phyloP scores from a whole-genome alignment of 2,329 filamentous ascomycete genomes.

The Venturia effusa region DNA sequence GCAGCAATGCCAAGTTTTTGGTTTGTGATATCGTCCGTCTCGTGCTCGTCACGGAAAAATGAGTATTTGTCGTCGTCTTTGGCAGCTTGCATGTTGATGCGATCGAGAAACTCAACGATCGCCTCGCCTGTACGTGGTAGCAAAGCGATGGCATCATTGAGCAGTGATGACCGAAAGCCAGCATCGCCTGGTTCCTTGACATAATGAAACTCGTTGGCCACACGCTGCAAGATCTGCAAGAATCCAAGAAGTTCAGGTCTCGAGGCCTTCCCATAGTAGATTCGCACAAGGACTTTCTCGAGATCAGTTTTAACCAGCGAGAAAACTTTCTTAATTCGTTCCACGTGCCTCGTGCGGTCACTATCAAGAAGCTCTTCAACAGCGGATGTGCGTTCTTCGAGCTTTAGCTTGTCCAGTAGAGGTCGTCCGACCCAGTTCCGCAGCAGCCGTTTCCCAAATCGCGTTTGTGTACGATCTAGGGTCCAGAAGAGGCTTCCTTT shows the following conservation, averaged over 20 bases:
- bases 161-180: slow-evolving; percentile 59
- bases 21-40: slow-evolving; percentile 80
- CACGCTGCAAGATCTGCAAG: slow-evolving; percentile 73
- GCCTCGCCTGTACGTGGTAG: slow-evolving; percentile 67
- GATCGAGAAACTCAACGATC: slow-evolving; percentile 66
- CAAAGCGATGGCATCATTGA: slow-evolving; percentile 61
- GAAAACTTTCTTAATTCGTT: slow-evolving; percentile 64
- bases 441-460: slow-evolving; percentile 76
- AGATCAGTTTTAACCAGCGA: slow-evolving; percentile 61
- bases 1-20: slow-evolving; percentile 89
- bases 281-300: slow-evolving; percentile 84
- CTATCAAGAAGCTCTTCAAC: slow-evolving; percentile 75
- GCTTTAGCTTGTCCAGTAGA: slow-evolving; percentile 59
- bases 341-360: slow-evolving; percentile 54
- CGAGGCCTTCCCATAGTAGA: slow-evolving; percentile 95
- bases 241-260: slow-evolving; percentile 78
- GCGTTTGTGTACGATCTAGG: slow-evolving; percentile 81
- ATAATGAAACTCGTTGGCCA: slow-evolving; percentile 64
- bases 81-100: slow-evolving; percentile 75
- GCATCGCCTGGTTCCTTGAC: slow-evolving; percentile 54
- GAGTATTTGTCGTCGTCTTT: slow-evolving; percentile 82
- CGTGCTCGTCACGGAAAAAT: slow-evolving; percentile 81
- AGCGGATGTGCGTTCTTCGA: slow-evolving; percentile 71
- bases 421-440: slow-evolving; percentile 93
- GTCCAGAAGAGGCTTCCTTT: slow-evolving; percentile 94